A percentile compares a stretch with the other conserved stretches of the same genome.
Evolutionary conservation across 2,329 filamentous ascomycete genomes (phyloP).

Genomic region (Alternaria triticimaculans): DNA sequence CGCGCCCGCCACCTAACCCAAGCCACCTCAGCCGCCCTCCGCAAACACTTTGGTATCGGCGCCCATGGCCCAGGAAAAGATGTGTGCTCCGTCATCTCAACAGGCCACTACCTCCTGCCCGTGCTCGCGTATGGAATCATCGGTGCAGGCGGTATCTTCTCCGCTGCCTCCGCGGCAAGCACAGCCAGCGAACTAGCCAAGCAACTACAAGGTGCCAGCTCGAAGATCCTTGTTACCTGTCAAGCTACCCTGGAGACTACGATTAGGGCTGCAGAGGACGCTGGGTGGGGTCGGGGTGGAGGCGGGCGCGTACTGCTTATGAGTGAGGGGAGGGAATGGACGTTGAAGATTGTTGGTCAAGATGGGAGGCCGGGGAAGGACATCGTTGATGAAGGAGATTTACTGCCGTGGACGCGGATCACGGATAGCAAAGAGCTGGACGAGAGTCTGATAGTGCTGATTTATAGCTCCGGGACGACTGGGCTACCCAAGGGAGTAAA

Average conservation of each 20-base stretch:
- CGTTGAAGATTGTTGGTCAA: slow-evolving; percentile 39
- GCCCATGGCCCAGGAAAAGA: slow-evolving; percentile 53
- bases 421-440: slow-evolving; percentile 58
- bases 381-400: slow-evolving; percentile 50
- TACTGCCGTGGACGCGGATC: slow-evolving; percentile 60
- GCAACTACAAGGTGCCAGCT: slow-evolving; percentile 53
- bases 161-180: slow-evolving; percentile 59
- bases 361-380: slow-evolving; percentile 29
- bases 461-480: slow-evolving; percentile 58
- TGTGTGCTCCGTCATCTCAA: slow-evolving; percentile 63
- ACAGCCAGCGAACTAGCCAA: slow-evolving; percentile 60
- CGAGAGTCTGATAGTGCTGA: slow-evolving; percentile 53
- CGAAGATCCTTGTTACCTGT: slow-evolving; percentile 56
- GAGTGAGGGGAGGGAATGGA: slow-evolving; percentile 51
- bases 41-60: slow-evolving; percentile 62
- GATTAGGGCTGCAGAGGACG: slow-evolving; percentile 58
- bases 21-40: slow-evolving; percentile 63
- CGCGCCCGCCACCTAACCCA: slow-evolving; percentile 58
- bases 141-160: slow-evolving; percentile 66
- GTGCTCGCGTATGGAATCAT: slow-evolving; percentile 63
- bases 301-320: slow-evolving; percentile 60
- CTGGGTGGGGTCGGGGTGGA: slow-evolving; percentile 47
- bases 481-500: slow-evolving; percentile 56
- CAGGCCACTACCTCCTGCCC: slow-evolving; percentile 63
- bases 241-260: slow-evolving; percentile 57